Evolutionary conservation across 257 asterid genomes (phyloP).

Genomic region (Solanum paucissectum): DNA sequence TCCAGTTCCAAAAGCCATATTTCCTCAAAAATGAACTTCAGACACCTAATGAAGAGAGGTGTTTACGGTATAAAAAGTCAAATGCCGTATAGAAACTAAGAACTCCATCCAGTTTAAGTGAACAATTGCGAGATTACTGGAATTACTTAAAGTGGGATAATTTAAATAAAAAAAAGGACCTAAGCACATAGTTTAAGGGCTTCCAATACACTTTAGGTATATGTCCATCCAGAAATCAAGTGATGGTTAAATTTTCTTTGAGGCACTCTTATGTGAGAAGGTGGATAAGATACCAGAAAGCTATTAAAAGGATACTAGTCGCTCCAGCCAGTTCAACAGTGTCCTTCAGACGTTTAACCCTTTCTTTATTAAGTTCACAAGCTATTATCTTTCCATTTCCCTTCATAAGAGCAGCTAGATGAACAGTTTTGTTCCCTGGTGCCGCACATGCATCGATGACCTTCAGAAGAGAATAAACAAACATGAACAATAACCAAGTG

Average conservation of each 20-base stretch:
- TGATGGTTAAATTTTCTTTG: background rate
- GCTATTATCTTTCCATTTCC: slow-evolving; percentile 77
- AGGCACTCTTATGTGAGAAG: background rate
- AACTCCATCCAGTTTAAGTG: background rate
- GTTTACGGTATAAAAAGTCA: background rate
- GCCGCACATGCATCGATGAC: slow-evolving; percentile 96
- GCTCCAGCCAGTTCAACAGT: slow-evolving; percentile 72
- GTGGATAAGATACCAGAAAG: background rate
- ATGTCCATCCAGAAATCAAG: background rate
- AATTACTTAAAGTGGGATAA: background rate
- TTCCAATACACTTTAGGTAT: background rate
- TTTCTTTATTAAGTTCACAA: slow-evolving; percentile 75
- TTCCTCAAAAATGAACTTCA: background rate
- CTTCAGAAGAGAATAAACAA: slow-evolving; percentile 33
- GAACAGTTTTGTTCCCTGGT: slow-evolving; percentile 94
- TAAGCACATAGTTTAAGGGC: background rate
- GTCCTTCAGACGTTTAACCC: slow-evolving; percentile 51
- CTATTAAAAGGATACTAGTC: slow-evolving; percentile 52
- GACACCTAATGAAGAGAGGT: background rate
- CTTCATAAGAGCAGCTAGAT: slow-evolving; percentile 85
- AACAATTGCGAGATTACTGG: background rate
- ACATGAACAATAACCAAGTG: background rate
- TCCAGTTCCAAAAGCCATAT: background rate
- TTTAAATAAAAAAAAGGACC: background rate
- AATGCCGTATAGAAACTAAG: background rate